Percentiles rank a stretch among this genome's conserved stretches.
Conservation (phyloP, 352 stramenopile species). For the Hyaloperonospora arabidopsidis region DNA sequence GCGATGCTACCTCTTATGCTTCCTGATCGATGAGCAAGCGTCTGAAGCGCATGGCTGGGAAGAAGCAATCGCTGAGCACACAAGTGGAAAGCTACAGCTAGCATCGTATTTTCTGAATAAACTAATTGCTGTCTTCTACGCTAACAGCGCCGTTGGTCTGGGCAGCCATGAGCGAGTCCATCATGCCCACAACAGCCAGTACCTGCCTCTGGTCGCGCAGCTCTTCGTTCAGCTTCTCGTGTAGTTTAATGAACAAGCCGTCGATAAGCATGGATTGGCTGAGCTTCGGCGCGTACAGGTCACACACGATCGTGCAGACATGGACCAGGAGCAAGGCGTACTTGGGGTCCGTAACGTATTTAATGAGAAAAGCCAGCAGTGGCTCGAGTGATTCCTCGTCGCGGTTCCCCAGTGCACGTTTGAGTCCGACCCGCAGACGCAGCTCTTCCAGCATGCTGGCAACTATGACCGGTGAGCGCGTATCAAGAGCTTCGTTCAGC, state of each 20-base stretch:
- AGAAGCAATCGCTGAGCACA: slow-evolving; percentile 7
- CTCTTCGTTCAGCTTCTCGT: slow-evolving; percentile 81
- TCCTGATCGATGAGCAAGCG: neutral
- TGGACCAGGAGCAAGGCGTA: slow-evolving; percentile 89
- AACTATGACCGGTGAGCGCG: slow-evolving; percentile 85
- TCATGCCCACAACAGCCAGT: slow-evolving; percentile 77
- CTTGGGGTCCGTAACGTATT: slow-evolving; percentile 92
- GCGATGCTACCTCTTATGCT: neutral
- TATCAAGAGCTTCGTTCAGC: slow-evolving; percentile 90
- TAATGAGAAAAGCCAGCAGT: slow-evolving; percentile 91
- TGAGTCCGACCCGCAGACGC: slow-evolving; percentile 85
- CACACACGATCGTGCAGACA: slow-evolving; percentile 88
- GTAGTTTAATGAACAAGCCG: slow-evolving; percentile 91
- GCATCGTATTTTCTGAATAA: slow-evolving; percentile 25
- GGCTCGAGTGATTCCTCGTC: slow-evolving; percentile 93
- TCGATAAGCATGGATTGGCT: slow-evolving; percentile 89
- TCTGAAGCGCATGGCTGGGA: neutral
- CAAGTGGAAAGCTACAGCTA: slow-evolving; percentile 15
- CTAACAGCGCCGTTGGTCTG: slow-evolving; percentile 58
- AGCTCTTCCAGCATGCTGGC: slow-evolving; percentile 93
- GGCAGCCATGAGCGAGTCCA: slow-evolving; percentile 85
- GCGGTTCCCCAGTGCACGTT: slow-evolving; percentile 83
- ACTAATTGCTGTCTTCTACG: slow-evolving; percentile 28
- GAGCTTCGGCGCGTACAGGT: slow-evolving; percentile 90
- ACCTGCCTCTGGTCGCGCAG: slow-evolving; percentile 83